Conservation (phyloP, 345 rosid genomes). For the Psidium guajava region DNA sequence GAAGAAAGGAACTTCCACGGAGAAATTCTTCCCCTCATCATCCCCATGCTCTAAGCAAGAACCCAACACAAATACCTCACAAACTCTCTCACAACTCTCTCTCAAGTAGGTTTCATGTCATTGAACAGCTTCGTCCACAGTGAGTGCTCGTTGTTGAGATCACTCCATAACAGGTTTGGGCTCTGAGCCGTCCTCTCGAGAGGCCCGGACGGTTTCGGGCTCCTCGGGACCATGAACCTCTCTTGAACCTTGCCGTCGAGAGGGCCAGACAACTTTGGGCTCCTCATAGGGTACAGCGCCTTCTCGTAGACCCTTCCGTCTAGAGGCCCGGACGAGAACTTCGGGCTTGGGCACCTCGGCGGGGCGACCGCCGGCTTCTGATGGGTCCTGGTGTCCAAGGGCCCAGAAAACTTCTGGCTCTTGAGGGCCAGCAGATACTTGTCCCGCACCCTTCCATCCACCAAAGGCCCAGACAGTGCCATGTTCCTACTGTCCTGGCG, state of each 20-base stretch:
- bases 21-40: neutral
- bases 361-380: slow-evolving; percentile 7
- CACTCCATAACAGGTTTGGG: neutral
- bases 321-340: slow-evolving; percentile 29
- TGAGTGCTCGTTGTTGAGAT: slow-evolving; percentile 18
- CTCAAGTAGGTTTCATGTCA: slow-evolving; percentile 75
- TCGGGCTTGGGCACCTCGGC: slow-evolving; percentile 23
- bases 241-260: slow-evolving; percentile 6
- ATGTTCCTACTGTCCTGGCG: slow-evolving; percentile 22
- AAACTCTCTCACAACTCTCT: neutral
- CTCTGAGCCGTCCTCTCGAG: neutral
- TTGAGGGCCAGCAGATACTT: slow-evolving; percentile 7
- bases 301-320: slow-evolving; percentile 25
- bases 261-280: slow-evolving; percentile 40
- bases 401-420: slow-evolving; percentile 38
- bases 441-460: slow-evolving; percentile 30
- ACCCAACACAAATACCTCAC: neutral
- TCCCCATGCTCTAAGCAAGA: neutral
- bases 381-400: slow-evolving; percentile 11
- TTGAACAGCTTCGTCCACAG: slow-evolving; percentile 59
- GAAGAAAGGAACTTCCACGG: neutral
- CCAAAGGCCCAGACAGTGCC: slow-evolving; percentile 68
- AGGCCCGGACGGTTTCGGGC: slow-evolving; percentile 5
- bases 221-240: slow-evolving; percentile 1
- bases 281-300: slow-evolving; percentile 8